phyloP scores from a whole-genome alignment of 768 basidiomycete genomes.

The Scleroderma bovista region DNA sequence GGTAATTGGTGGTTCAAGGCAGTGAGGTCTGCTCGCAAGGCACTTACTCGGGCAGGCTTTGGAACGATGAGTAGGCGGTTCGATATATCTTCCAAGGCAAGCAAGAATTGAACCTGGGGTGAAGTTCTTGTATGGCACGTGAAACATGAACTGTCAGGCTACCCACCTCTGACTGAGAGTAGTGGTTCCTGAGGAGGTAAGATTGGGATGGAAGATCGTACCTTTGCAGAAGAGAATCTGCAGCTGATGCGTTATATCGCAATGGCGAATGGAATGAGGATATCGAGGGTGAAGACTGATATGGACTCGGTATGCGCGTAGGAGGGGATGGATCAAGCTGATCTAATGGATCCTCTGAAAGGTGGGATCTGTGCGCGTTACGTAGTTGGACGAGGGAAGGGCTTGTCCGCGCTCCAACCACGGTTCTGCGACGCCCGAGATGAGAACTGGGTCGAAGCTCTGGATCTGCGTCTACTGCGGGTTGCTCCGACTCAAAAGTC shows the following conservation, averaged over 20 bases:
- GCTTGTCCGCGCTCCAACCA: slow-evolving; percentile 65
- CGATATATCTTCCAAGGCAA: slow-evolving; percentile 86
- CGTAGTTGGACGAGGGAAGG: slow-evolving; percentile 64
- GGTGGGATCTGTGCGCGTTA: slow-evolving; percentile 44
- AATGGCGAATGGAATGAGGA: slow-evolving; percentile 41
- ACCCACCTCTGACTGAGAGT: slow-evolving; percentile 80
- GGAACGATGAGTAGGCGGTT: slow-evolving; percentile 90
- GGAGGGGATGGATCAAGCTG: slow-evolving; percentile 48
- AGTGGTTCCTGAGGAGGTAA: slow-evolving; percentile 77
- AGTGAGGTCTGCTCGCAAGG: slow-evolving; percentile 93
- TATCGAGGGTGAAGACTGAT: slow-evolving; percentile 70
- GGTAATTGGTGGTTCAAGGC: slow-evolving; percentile 94
- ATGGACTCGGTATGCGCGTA: slow-evolving; percentile 38
- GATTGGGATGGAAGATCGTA: slow-evolving; percentile 66
- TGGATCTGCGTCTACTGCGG: slow-evolving; percentile 11
- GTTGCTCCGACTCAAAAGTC: slow-evolving; percentile 10
- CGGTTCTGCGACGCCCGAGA: slow-evolving; percentile 40
- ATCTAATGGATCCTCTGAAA: slow-evolving; percentile 71
- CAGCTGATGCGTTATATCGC: slow-evolving; percentile 39
- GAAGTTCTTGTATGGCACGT: neutral
- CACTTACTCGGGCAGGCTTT: slow-evolving; percentile 89
- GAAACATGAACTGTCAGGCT: neutral
- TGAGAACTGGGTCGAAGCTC: slow-evolving; percentile 9
- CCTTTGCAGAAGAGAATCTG: slow-evolving; percentile 56
- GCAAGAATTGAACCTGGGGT: slow-evolving; percentile 73